Base-by-base conservation (phyloP, 2,329 filamentous ascomycete species). In the Didymella keratinophila region DNA sequence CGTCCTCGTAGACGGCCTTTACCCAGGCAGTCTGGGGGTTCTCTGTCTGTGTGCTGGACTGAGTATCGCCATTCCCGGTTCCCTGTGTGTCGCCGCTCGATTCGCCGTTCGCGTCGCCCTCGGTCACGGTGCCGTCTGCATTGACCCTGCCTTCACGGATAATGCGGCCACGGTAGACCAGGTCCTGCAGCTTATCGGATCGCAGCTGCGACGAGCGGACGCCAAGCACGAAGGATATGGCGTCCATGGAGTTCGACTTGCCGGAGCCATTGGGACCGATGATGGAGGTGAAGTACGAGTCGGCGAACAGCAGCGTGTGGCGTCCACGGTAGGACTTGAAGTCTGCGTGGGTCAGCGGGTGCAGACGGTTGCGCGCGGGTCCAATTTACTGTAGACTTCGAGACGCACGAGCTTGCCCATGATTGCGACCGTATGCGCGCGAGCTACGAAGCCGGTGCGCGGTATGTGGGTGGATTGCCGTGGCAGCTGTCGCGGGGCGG, bases 291-390 rank as follows among this genome's bases (percentile, higher is more conserved):
- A 99, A 99, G 80, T 97, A 98, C 2, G 93, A 96, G 81, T 99
- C 94, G 73, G 94, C 94, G 72, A 99, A 97, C 52, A 97, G 87
- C 43, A 99, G 87, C 60, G 87, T 89, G 81, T 99, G 95, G 72
- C 97, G 93, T 58, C 93, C 95, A 79, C 97, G 97, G 83, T 99
- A 99, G 70, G 95, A 98, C 82, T 99, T 99, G 87, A 99, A 99
- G 82, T 99, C 91, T 95, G 72, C 27, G 44, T 56, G 11, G 41
- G 60, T 62, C 56, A 63, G 61, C 47, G 47, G 7, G 47, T 34
- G 52, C 52, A 48, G 44, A 50, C 52, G 42, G 43, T 49, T 59
- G 57, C 41, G 57, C 30, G 58, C 42, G 34, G n/a, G 58, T n/a
- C 23, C 4, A 9, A 23, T 88, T 66, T 83, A 95, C 92, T 97